phyloP scores from a whole-genome alignment of 306 rosid genomes.

The Adenanthera pavonina region DNA sequence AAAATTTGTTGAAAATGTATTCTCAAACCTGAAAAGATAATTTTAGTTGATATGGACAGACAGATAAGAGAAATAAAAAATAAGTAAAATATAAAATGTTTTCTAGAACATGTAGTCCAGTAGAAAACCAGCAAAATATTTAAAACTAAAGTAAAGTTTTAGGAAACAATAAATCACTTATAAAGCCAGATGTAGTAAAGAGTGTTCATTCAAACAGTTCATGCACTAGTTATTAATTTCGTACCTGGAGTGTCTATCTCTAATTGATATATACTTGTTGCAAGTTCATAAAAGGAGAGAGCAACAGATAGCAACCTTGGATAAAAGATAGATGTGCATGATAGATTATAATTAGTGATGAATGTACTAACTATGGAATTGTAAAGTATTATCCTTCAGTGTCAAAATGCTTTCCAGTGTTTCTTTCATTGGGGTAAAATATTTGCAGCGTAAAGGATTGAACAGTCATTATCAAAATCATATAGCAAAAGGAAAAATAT shows the following conservation, averaged over 20 bases:
- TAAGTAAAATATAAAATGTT: constrained; percentile 10
- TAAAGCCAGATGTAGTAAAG: constrained; percentile 19
- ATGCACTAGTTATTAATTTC: background rate
- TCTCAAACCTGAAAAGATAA: constrained; percentile 72
- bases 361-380: background rate
- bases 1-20: constrained; percentile 58
- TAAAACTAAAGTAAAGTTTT: background rate
- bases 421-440: background rate
- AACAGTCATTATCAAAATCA: background rate
- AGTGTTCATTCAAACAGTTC: constrained; percentile 14
- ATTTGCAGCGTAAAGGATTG: background rate
- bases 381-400: background rate
- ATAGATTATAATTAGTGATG: background rate
- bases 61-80: constrained; percentile 22
- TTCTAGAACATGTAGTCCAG: constrained; percentile 6
- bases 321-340: background rate
- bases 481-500: background rate
- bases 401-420: background rate
- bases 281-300: background rate
- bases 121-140: background rate
- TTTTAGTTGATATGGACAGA: constrained; percentile 27
- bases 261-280: background rate
- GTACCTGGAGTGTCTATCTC: background rate
- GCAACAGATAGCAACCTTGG: background rate
- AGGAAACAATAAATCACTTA: background rate